Evolutionary conservation across 2,329 filamentous ascomycete species (phyloP).

Genomic region (Colletotrichum musicola): DNA sequence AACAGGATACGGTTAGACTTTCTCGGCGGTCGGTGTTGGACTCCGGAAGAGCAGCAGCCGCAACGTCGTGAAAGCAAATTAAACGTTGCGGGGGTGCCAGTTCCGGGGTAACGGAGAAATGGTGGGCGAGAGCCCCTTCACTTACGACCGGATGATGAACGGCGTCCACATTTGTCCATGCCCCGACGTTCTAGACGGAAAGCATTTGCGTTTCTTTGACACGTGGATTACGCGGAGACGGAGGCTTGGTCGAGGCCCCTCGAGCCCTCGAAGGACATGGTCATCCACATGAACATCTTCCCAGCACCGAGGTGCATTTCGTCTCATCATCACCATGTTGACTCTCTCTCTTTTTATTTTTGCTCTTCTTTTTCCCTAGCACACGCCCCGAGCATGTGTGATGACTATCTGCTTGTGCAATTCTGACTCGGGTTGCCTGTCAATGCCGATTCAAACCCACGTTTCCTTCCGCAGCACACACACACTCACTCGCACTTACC

Average conservation of each 20-base stretch:
- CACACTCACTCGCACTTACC: background rate
- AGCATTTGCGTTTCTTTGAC: conserved; percentile 2
- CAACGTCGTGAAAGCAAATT: background rate
- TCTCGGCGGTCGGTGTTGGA: too few relatives aligned
- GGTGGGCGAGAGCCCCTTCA: background rate
- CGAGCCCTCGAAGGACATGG: background rate
- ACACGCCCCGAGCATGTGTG: background rate
- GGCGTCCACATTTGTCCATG: too few relatives aligned
- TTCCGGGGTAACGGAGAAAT: conserved; percentile 8
- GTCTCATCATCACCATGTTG: conserved; percentile 4
- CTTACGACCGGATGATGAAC: conserved; percentile 11
- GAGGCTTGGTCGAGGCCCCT: too few relatives aligned
- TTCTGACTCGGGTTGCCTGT: background rate
- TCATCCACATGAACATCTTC: background rate
- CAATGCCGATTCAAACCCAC: conserved; percentile 5
- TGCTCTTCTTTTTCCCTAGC: too few relatives aligned
- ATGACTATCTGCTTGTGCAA: background rate
- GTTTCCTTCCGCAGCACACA: background rate
- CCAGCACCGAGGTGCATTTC: background rate
- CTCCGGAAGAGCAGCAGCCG: background rate
- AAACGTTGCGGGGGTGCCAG: background rate
- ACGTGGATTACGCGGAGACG: conserved; percentile 12
- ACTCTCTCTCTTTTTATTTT: background rate
- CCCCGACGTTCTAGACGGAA: background rate
- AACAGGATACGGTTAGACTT: too few relatives aligned